phyloP scores from a whole-genome alignment of 1,284 basidiomycete genomes.

The Quambalaria eucalypti region DNA sequence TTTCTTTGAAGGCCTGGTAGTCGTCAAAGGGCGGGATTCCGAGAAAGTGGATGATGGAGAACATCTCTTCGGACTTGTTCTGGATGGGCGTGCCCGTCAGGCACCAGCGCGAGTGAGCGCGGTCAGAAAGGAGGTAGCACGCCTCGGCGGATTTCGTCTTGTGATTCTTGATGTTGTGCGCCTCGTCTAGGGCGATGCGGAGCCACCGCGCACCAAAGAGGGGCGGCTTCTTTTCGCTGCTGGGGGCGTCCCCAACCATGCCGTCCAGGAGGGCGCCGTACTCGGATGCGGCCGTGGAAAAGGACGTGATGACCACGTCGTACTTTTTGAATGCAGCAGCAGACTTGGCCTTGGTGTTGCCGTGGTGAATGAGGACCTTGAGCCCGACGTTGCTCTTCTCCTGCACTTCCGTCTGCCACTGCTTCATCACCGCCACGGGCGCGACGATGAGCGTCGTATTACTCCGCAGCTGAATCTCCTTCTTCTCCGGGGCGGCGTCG shows the following conservation, averaged over 20 bases:
- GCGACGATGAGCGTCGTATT: slow-evolving; percentile 42
- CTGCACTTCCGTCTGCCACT: slow-evolving; percentile 79
- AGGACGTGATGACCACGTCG: slow-evolving; percentile 42
- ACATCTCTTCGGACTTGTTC: slow-evolving; percentile 84
- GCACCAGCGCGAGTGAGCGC: slow-evolving; percentile 40
- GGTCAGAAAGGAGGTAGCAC: slow-evolving; percentile 60
- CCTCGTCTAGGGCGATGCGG: slow-evolving; percentile 76
- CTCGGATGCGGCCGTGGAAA: slow-evolving; percentile 33
- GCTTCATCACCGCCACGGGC: slow-evolving; percentile 64
- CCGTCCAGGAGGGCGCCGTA: slow-evolving; percentile 8
- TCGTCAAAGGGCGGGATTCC: slow-evolving; percentile 73
- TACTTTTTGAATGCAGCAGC: slow-evolving; percentile 19
- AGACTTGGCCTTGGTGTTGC: slow-evolving; percentile 22
- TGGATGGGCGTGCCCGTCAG: slow-evolving; percentile 53
- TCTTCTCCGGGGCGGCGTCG: slow-evolving; percentile 1
- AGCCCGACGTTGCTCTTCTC: slow-evolving; percentile 58
- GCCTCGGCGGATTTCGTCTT: slow-evolving; percentile 69
- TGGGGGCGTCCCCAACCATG: no score
- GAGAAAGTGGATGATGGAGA: slow-evolving; percentile 78
- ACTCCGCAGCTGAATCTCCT: slow-evolving; percentile 5
- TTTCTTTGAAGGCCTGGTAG: slow-evolving; percentile 66
- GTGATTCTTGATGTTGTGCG: slow-evolving; percentile 90
- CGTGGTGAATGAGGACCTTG: slow-evolving; percentile 40
- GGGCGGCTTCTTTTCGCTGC: slow-evolving; percentile 48
- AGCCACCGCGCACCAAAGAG: slow-evolving; percentile 78